These are phyloP conservation scores for Raffaelea arxii DNA, from an alignment of 2,329 filamentous ascomycete species.

Conservation along the genomic window DNA sequence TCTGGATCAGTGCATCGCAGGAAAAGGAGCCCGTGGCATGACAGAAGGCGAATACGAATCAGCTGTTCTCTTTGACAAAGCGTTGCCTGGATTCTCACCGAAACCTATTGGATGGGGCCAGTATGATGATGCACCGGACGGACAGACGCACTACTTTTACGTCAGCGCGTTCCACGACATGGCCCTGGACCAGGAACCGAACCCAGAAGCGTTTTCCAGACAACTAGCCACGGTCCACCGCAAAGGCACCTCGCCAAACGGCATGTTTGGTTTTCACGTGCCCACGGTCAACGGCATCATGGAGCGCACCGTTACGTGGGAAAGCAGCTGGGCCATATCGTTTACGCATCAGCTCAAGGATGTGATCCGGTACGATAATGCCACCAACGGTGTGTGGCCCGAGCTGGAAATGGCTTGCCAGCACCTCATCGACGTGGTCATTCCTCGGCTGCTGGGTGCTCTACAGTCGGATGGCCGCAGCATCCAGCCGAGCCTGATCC, in stretches of 20 bases:
- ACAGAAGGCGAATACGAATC: background rate
- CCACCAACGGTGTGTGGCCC: background rate
- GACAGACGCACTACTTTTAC: background rate
- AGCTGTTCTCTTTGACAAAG: background rate
- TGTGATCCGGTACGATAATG: background rate
- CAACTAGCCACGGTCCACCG: background rate
- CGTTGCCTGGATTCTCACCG: background rate
- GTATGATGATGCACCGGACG: background rate
- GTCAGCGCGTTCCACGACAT: background rate
- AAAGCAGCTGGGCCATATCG: background rate
- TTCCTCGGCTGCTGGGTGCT: slow-evolving; percentile 20
- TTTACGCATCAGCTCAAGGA: background rate
- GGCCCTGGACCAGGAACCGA: background rate
- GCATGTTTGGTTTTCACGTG: background rate
- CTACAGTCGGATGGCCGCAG: slow-evolving; percentile 15
- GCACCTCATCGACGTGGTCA: slow-evolving; percentile 13
- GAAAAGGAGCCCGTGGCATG: background rate
- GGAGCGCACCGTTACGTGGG: background rate
- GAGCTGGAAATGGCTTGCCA: background rate
- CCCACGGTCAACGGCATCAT: background rate
- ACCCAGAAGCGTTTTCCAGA: background rate
- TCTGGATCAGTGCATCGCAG: background rate
- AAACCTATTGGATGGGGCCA: background rate
- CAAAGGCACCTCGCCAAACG: background rate
- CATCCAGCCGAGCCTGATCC: slow-evolving; percentile 23